A percentile compares a stretch with the other conserved stretches of the same genome.
Conservation (phyloP, 495 filamentous ascomycete genomes). For the Daldinia concentrica region DNA sequence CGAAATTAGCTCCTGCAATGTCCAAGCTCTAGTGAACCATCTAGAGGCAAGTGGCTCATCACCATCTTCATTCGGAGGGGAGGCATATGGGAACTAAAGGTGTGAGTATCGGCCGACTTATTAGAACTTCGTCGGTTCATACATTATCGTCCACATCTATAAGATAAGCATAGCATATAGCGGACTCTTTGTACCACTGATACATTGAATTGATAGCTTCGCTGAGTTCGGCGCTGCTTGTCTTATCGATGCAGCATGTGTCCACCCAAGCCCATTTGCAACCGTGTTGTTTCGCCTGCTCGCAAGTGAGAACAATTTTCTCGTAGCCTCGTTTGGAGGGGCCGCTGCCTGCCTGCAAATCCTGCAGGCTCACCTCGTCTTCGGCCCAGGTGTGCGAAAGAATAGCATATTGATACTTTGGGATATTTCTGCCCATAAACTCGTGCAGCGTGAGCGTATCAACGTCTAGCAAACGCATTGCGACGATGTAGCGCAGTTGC, state of each 20-base stretch:
- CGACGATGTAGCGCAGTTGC: not conserved
- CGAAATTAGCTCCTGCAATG: constrained; percentile 49
- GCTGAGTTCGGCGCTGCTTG: constrained; percentile 54
- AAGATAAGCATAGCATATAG: constrained; percentile 50
- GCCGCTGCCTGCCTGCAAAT: constrained; percentile 32
- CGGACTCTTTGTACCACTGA: constrained; percentile 48
- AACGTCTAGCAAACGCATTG: constrained; percentile 42
- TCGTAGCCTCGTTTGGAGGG: constrained; percentile 31
- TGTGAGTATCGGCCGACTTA: not conserved
- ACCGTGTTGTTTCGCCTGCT: constrained; percentile 37
- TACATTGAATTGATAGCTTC: constrained; percentile 63
- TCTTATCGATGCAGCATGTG: constrained; percentile 60
- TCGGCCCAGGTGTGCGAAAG: constrained; percentile 51
- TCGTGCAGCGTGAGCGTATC: constrained; percentile 21
- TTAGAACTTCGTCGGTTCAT: not conserved
- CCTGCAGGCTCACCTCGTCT: constrained; percentile 47
- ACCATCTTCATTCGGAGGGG: not conserved
- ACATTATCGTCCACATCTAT: constrained; percentile 18
- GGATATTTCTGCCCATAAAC: constrained; percentile 32
- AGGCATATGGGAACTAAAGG: constrained; percentile 24
- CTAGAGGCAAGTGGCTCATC: constrained; percentile 3
- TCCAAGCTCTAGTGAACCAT: constrained; percentile 51
- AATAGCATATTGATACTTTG: constrained; percentile 49
- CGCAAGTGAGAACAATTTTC: constrained; percentile 51
- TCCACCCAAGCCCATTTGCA: constrained; percentile 57